Percentiles rank a stretch among this genome's conserved stretches.
Evolutionary conservation across 768 basidiomycete species (phyloP).

Genomic region (Amanita thiersii): DNA sequence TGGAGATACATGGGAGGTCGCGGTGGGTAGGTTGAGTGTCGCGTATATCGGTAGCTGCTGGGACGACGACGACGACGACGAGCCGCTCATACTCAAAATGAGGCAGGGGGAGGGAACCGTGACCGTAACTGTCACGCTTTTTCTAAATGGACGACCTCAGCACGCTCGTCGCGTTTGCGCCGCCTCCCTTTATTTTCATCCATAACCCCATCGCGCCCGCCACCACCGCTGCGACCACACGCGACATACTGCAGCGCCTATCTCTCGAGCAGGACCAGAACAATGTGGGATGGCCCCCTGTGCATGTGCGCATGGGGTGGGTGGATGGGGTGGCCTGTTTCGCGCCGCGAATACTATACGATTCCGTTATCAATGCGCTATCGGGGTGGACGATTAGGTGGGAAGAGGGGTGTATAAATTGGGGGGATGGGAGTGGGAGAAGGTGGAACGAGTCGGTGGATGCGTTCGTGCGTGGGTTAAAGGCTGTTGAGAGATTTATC

Average conservation of each 20-base stretch:
- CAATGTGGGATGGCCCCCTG: neutral
- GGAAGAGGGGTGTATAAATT: conserved; percentile 55
- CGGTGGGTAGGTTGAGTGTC: conserved; percentile 50
- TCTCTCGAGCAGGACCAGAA: no score
- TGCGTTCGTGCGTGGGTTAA: conserved; percentile 61
- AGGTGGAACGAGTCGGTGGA: conserved; percentile 62
- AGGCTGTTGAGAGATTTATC: conserved; percentile 24
- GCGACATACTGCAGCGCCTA: no score
- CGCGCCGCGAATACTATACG: conserved; percentile 54
- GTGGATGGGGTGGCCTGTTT: conserved; percentile 57
- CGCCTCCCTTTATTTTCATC: conserved; percentile 64
- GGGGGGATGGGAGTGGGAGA: conserved; percentile 27
- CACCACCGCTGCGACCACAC: conserved; percentile 36
- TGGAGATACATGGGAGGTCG: conserved; percentile 48
- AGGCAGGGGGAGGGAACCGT: no score
- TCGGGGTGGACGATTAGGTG: conserved; percentile 48
- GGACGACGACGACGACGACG: no score
- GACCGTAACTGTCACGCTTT: conserved; percentile 2
- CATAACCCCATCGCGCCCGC: conserved; percentile 47
- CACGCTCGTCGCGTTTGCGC: conserved; percentile 27
- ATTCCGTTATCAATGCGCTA: conserved; percentile 54
- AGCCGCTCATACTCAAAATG: no score
- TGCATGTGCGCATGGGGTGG: neutral
- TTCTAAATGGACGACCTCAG: conserved; percentile 22
- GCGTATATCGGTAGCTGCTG: conserved; percentile 35